These are phyloP conservation scores for Solanum virginianum DNA, from an alignment of 257 asterid species.

Conservation along the genomic window DNA sequence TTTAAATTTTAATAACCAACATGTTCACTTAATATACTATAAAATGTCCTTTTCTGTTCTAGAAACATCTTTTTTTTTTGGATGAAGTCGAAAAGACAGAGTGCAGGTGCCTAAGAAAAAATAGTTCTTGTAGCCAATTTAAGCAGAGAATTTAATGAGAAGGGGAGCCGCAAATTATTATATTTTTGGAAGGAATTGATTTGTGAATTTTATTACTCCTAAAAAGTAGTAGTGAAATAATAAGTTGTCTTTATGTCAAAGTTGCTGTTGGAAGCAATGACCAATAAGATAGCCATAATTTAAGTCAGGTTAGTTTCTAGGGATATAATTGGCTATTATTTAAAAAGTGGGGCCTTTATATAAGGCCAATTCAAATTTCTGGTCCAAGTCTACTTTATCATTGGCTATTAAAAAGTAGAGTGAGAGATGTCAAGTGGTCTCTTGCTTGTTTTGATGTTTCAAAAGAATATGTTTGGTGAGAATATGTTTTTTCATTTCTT, in stretches of 20 bases:
- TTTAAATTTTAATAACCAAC: too few relatives aligned
- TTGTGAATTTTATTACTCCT: neutral
- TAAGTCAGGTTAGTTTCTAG: neutral
- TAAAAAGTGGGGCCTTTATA: neutral
- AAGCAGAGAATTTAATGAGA: neutral
- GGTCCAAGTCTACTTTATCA: neutral
- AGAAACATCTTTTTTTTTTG: neutral
- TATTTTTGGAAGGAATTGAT: neutral
- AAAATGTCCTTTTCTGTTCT: neutral
- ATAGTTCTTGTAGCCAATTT: neutral
- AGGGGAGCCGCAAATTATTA: neutral
- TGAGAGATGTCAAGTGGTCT: neutral
- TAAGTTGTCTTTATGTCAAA: neutral
- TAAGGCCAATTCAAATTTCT: neutral
- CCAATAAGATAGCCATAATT: neutral
- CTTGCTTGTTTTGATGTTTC: neutral
- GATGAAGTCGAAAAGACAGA: neutral
- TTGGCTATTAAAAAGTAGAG: neutral
- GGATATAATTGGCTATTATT: neutral
- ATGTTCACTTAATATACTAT: neutral
- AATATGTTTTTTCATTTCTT: too few relatives aligned
- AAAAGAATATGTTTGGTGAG: neutral
- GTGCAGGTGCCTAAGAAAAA: neutral
- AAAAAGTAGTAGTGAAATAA: neutral
- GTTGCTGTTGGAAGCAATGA: neutral